Conservation (phyloP, 805 yeast species). For the Middelhovenomyces tepae region DNA sequence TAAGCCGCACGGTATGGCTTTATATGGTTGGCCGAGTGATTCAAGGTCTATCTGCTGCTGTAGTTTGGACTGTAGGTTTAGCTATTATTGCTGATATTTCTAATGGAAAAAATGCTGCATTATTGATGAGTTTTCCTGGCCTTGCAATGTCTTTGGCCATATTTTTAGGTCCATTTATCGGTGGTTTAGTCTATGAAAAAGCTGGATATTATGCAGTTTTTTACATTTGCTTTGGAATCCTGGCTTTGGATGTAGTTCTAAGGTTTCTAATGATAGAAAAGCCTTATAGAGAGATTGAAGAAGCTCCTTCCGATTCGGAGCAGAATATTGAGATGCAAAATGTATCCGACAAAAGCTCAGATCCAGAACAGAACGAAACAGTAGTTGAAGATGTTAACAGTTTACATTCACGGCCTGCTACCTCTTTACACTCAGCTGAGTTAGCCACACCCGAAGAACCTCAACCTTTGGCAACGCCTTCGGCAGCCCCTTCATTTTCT, state of each 20-base stretch:
- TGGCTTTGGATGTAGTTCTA: slow-evolving; percentile 23
- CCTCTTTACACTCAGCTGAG: background rate
- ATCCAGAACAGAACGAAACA: background rate
- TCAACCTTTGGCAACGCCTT: background rate
- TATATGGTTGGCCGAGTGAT: slow-evolving; percentile 25
- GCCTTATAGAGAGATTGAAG: slow-evolving; percentile 21
- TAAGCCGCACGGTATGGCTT: slow-evolving; percentile 20
- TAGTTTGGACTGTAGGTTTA: slow-evolving; percentile 30
- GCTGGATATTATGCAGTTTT: slow-evolving; percentile 28
- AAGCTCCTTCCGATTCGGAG: too few species aligned
- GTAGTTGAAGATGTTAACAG: background rate
- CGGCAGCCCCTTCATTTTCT: too few species aligned
- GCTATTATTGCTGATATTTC: slow-evolving; percentile 27
- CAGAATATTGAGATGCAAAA: too few species aligned
- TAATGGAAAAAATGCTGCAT: slow-evolving; percentile 22
- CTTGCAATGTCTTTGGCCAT: slow-evolving; percentile 24
- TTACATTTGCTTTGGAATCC: slow-evolving; percentile 23
- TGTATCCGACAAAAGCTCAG: background rate
- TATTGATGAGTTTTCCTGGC: slow-evolving; percentile 25
- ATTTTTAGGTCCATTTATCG: slow-evolving; percentile 27
- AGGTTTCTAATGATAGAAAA: slow-evolving; percentile 28
- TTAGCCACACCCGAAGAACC: background rate
- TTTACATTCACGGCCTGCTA: background rate
- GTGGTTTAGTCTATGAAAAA: slow-evolving; percentile 26
- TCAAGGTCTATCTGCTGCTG: slow-evolving; percentile 27